phyloP scores from a whole-genome alignment of 1,284 basidiomycete genomes.

The Sanghuangporus sanghuang region DNA sequence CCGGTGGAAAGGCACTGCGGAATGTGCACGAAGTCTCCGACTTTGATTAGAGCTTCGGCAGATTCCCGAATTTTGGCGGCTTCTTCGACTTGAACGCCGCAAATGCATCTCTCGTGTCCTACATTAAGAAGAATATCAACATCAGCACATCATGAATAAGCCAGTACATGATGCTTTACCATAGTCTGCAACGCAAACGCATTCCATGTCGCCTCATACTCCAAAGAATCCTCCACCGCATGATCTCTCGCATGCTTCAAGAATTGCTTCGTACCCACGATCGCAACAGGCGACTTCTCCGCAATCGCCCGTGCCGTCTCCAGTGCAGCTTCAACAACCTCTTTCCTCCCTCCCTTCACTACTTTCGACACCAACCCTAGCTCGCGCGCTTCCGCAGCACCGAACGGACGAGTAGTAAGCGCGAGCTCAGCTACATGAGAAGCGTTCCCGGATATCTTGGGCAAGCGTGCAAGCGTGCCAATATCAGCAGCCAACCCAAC shows the following conservation, averaged over 20 bases:
- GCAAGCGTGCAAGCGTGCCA: constrained; percentile 82
- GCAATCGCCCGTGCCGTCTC: constrained; percentile 67
- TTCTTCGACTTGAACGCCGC: constrained; percentile 25
- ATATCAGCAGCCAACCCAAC: constrained; percentile 89
- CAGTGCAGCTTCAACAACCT: constrained; percentile 56
- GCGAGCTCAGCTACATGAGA: constrained; percentile 79
- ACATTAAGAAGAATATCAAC: not conserved
- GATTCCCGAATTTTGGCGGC: constrained; percentile 19
- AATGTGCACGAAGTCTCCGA: not conserved
- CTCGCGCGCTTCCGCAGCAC: constrained; percentile 61
- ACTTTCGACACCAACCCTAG: constrained; percentile 79
- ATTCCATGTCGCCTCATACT: constrained; percentile 81
- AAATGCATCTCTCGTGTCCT: constrained; percentile 26
- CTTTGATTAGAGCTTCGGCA: constrained; percentile 10
- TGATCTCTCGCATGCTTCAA: constrained; percentile 74
- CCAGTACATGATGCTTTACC: constrained; percentile 34
- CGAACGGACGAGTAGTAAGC: constrained; percentile 73
- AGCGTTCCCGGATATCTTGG: constrained; percentile 77
- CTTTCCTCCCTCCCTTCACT: constrained; percentile 59
- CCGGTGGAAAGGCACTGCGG: no score
- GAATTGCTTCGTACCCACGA: constrained; percentile 77
- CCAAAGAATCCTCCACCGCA: constrained; percentile 73
- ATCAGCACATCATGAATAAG: not conserved
- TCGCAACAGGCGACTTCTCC: constrained; percentile 77
- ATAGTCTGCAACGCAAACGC: constrained; percentile 62